A percentile compares a stretch with the other conserved stretches of the same genome.
These are phyloP conservation scores for Hanseniaspora meyeri DNA, from an alignment of 805 yeast genomes.

Conservation along the genomic window DNA sequence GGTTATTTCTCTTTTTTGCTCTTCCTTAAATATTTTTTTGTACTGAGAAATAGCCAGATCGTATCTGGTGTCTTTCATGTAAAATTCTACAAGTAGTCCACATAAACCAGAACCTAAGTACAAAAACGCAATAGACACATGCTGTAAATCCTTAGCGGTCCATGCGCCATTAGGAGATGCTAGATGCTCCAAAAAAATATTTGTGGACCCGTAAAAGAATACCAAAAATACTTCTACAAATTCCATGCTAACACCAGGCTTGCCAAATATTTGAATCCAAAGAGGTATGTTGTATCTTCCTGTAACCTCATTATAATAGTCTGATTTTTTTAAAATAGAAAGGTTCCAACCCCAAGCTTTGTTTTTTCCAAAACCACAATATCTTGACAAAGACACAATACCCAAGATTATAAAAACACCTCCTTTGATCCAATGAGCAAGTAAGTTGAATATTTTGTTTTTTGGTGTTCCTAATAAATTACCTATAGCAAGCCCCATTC, in stretches of 20 bases:
- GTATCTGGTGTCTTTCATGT: constrained; percentile 49
- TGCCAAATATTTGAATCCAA: constrained; percentile 11
- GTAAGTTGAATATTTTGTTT: constrained; percentile 54
- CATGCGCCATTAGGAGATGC: constrained; percentile 68
- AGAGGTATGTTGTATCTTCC: constrained; percentile 19
- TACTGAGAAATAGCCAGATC: constrained; percentile 29
- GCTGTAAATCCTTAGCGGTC: constrained; percentile 84
- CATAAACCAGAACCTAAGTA: constrained; percentile 85
- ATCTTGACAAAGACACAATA: constrained; percentile 67
- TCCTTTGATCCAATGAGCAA: constrained; percentile 95
- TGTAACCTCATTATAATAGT: constrained; percentile 18
- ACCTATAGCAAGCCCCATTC: constrained; percentile 49
- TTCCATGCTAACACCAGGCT: constrained; percentile 51
- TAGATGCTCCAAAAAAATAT: constrained; percentile 81
- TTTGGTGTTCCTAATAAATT: constrained; percentile 54
- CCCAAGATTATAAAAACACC: constrained; percentile 76
- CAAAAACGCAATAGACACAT: constrained; percentile 81
- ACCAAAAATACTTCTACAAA: constrained; percentile 67
- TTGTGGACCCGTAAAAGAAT: constrained; percentile 78
- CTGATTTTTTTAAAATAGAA: constrained; percentile 21
- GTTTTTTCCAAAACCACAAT: constrained; percentile 64
- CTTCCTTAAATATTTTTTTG: constrained; percentile 13
- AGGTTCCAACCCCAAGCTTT: constrained; percentile 90
- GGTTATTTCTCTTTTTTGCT: constrained; percentile 4
- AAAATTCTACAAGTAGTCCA: constrained; percentile 71